phyloP scores from a whole-genome alignment of 2,329 filamentous ascomycete species.

The Pseudocercospora musae region DNA sequence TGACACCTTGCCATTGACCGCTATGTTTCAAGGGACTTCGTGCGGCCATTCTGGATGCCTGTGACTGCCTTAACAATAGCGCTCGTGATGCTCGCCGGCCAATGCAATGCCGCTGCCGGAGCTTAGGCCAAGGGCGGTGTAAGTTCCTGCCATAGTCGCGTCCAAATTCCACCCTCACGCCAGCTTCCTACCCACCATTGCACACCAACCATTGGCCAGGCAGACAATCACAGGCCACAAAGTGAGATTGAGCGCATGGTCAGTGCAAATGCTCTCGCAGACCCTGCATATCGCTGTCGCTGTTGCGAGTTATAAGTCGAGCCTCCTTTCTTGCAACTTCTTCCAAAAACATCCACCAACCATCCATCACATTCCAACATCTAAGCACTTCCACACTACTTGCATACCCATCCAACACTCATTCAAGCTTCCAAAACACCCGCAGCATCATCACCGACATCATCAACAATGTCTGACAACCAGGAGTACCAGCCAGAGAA shows the following conservation, averaged over 20 bases:
- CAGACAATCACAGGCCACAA: not conserved
- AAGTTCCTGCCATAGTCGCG: not conserved
- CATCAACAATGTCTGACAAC: not conserved
- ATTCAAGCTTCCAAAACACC: not conserved
- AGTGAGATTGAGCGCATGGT: not conserved
- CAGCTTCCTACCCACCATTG: not conserved
- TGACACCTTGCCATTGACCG: slow-evolving; percentile 1
- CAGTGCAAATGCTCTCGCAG: not conserved
- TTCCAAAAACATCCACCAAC: slow-evolving; percentile 1
- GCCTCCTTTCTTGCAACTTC: not conserved
- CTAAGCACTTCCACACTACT: not conserved
- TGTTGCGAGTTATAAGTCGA: not conserved
- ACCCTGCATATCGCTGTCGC: slow-evolving; percentile 1
- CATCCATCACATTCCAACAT: not conserved
- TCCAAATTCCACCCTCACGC: not conserved
- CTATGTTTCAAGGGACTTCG: not conserved
- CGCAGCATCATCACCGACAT: not conserved
- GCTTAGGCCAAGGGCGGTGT: not conserved
- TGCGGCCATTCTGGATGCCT: not conserved
- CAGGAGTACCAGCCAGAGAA: slow-evolving; percentile 2
- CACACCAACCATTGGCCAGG: not conserved
- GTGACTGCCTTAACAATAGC: not conserved
- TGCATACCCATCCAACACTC: not conserved
- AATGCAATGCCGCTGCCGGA: not conserved
- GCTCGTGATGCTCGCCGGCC: not conserved